These are phyloP conservation scores for Selaginella tamariscina DNA, from an alignment of 75 land plant species.

Conservation along the genomic window DNA sequence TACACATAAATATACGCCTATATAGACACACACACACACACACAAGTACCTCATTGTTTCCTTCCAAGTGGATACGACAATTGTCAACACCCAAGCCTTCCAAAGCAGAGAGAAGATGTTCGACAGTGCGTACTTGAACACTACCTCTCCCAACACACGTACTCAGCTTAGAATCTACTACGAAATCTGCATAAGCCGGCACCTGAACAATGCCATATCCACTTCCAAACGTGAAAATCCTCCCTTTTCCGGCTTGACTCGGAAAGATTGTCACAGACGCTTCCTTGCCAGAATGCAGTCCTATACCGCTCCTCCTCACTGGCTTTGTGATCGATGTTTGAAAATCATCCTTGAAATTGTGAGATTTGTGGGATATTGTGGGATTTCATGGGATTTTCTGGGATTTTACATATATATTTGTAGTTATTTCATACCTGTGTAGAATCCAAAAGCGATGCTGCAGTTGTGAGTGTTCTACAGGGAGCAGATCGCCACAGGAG, in stretches of 20 bases:
- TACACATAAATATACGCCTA: no score
- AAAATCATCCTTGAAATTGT: no score
- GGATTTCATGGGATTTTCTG: no score
- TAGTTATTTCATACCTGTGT: no score
- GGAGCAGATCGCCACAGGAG: no score
- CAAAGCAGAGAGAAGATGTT: conserved; percentile 85
- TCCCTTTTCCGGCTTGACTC: conserved; percentile 52
- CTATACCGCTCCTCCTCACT: conserved; percentile 37
- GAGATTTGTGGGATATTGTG: no score
- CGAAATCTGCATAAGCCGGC: conserved; percentile 42
- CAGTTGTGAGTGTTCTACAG: no score
- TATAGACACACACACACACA: no score
- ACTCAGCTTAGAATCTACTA: conserved; percentile 45
- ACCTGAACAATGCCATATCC: conserved; percentile 14
- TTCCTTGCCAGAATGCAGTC: conserved; percentile 54
- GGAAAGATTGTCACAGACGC: conserved; percentile 44
- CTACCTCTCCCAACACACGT: conserved; percentile 42
- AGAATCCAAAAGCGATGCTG: no score
- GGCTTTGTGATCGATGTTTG: conserved; percentile 29
- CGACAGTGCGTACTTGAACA: conserved; percentile 45
- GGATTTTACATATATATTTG: no score
- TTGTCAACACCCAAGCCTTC: conserved; percentile 86
- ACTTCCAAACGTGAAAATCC: conserved; percentile 38
- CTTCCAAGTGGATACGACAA: conserved; percentile 61
- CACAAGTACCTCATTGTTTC: conserved; percentile 53